These are phyloP conservation scores for Backusella psychrophila DNA, from an alignment of 192 early-diverging fungal genomes.

Conservation along the genomic window DNA sequence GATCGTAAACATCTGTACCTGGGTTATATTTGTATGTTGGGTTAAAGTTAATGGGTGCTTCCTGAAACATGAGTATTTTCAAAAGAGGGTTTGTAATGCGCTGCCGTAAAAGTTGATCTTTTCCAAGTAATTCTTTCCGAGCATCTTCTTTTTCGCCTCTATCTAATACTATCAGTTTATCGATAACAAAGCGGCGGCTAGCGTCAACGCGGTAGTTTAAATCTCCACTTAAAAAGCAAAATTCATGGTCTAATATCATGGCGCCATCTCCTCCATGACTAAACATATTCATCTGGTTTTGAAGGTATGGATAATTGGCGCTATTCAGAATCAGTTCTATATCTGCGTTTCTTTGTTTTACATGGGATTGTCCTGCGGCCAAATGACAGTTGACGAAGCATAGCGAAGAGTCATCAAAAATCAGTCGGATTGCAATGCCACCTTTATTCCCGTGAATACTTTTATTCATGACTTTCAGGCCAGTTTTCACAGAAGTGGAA, in stretches of 20 bases:
- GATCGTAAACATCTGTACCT: conserved; percentile 82
- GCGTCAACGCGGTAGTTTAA: conserved; percentile 90
- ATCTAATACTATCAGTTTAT: conserved; percentile 18
- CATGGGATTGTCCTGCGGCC: conserved; percentile 79
- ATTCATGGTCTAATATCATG: conserved; percentile 72
- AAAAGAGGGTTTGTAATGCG: conserved; percentile 59
- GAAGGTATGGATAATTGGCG: conserved; percentile 19
- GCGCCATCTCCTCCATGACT: conserved; percentile 75
- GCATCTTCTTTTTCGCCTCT: background rate
- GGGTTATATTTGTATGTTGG: conserved; percentile 98
- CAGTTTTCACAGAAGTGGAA: conserved; percentile 83
- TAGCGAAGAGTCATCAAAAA: conserved; percentile 73
- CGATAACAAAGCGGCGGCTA: conserved; percentile 59
- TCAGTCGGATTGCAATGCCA: conserved; percentile 68
- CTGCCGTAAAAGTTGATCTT: conserved; percentile 62
- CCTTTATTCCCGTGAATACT: conserved; percentile 90
- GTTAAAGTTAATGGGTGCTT: conserved; percentile 77
- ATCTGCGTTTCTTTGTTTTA: conserved; percentile 70
- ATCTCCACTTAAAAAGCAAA: conserved; percentile 80
- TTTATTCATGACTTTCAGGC: conserved; percentile 64
- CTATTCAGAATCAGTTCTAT: conserved; percentile 59
- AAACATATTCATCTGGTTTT: conserved; percentile 47
- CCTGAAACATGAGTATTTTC: conserved; percentile 70
- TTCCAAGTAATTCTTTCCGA: conserved; percentile 41
- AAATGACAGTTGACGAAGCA: conserved; percentile 88